Evolutionary conservation across 2,329 filamentous ascomycete genomes (phyloP).

Genomic region (Exophiala mesophila): DNA sequence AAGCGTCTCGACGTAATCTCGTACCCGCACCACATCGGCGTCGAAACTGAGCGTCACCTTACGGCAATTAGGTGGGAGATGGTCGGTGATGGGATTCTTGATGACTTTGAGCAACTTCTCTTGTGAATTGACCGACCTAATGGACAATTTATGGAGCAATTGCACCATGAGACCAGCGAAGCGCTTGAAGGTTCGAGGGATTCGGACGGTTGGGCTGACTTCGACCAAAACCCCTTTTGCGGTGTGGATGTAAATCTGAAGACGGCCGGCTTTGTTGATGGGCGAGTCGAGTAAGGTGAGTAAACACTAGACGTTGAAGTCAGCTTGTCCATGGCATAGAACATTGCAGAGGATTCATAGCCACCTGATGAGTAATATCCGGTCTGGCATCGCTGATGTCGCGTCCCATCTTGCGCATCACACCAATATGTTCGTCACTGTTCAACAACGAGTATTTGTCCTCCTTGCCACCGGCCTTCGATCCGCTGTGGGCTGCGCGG

Average conservation of each 20-base stretch:
- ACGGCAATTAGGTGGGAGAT: slow-evolving; percentile 92
- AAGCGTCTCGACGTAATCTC: slow-evolving; percentile 80
- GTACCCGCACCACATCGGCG: slow-evolving; percentile 75
- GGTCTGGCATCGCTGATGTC: slow-evolving; percentile 97
- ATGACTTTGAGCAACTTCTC: slow-evolving; percentile 98
- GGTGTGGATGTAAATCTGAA: slow-evolving; percentile 98
- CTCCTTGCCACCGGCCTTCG: slow-evolving; percentile 62
- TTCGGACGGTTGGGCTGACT: slow-evolving; percentile 95
- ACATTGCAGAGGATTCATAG: slow-evolving; percentile 16
- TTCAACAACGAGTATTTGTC: slow-evolving; percentile 98
- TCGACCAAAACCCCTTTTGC: slow-evolving; percentile 96
- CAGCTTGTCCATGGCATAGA: slow-evolving; percentile 20
- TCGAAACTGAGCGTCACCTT: slow-evolving; percentile 98
- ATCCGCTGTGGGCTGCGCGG: slow-evolving; percentile 72
- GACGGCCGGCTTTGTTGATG: slow-evolving; percentile 94
- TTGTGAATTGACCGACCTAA: slow-evolving; percentile 92
- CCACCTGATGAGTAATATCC: slow-evolving; percentile 97
- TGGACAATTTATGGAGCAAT: slow-evolving; percentile 88
- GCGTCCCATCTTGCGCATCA: slow-evolving; percentile 99
- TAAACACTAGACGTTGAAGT: slow-evolving; percentile 64
- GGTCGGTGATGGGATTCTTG: slow-evolving; percentile 95
- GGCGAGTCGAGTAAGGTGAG: slow-evolving; percentile 95
- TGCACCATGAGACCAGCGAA: slow-evolving; percentile 99
- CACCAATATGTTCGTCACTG: slow-evolving; percentile 97
- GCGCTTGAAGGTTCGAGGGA: slow-evolving; percentile 96